These are phyloP conservation scores for Naganishia liquefaciens DNA, from an alignment of 1,284 basidiomycete genomes.

Conservation along the genomic window DNA sequence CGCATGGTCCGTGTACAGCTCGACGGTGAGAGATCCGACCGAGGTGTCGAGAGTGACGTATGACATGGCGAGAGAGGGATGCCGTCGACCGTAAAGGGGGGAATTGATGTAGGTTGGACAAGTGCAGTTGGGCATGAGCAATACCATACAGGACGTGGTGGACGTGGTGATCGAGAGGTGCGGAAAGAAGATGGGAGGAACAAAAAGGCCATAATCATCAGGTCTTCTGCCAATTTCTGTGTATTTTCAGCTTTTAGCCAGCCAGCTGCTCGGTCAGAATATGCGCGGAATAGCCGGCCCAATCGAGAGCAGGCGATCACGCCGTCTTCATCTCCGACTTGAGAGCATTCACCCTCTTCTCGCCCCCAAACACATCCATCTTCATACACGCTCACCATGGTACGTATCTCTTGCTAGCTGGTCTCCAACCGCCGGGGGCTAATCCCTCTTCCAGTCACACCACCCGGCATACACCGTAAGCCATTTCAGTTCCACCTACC, in stretches of 20 bases:
- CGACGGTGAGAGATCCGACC: conserved; percentile 81
- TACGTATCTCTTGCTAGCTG: neutral
- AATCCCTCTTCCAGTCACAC: conserved; percentile 24
- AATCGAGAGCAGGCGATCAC: conserved; percentile 1
- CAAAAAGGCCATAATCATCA: neutral
- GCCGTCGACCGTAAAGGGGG: neutral
- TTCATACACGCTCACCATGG: conserved; percentile 1
- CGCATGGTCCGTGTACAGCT: conserved; percentile 87
- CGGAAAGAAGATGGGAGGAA: neutral
- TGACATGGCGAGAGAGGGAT: conserved; percentile 22
- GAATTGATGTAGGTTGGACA: neutral
- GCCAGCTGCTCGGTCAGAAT: neutral
- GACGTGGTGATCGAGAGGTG: neutral
- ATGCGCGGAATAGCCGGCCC: neutral
- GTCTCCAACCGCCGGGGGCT: neutral
- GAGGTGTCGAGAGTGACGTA: conserved; percentile 76
- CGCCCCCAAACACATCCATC: neutral
- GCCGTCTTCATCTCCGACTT: neutral
- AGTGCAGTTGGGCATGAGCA: neutral
- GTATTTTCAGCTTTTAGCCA: neutral
- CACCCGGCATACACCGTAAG: conserved; percentile 35
- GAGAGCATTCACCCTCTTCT: neutral
- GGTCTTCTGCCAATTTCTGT: too few species aligned
- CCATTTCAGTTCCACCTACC: neutral
- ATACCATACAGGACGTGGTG: neutral